Base-by-base conservation (phyloP, 352 stramenopile species). In the Thraustochytrium striatum region DNA sequence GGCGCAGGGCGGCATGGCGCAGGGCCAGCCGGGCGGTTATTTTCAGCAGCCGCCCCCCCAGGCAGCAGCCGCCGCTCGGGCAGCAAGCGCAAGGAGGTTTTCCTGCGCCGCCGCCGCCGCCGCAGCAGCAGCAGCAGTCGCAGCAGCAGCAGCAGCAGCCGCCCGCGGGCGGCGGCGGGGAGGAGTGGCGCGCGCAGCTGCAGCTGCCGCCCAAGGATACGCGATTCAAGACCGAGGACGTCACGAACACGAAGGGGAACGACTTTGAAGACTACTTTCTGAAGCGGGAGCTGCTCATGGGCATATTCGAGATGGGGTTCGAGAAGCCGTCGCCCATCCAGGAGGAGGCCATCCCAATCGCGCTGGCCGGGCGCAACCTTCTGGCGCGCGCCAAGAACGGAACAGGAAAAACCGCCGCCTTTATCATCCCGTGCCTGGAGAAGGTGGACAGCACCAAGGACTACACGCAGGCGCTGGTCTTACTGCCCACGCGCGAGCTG, bases 231-330 rank as follows among this genome's bases (percentile, higher is more conserved):
- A 96, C 91, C 39, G 91, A 94, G 86, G 96, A 99, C 87, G 95
- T 99, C 81, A 99, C 95, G 59, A 95, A 97, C 84, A 98, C 97
- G 59, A 98, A 99, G 84, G 95, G 96, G 83, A 96, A 98, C 83
- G 96, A 99, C 61, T 99, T 99, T 87, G 95, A 99, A 89, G 96
- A 99, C 85, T 99, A 99, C 85, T 98, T 98, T 82, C 89, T 99
- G 69, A 99, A 99, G 87, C 89, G 94, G 62, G 95, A 99, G 81
- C 88, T 99, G 62, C 86, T 99, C 32, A 99, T 98, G 94, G 96
- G 95, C 68, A 99, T 99, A 85, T 99, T 98, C 81, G 96, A 99
- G 83, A 99, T 98, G 84, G 96, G 96, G 30, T 99, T 99, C 85
- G 96, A 99, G 83, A 95, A 95, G 43, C 97, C 96, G 39, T 98